Percentiles rank a stretch among this genome's conserved stretches.
Evolutionary conservation across 1,139 yeast genomes (phyloP).

Genomic region (Komagataea norvegica): DNA sequence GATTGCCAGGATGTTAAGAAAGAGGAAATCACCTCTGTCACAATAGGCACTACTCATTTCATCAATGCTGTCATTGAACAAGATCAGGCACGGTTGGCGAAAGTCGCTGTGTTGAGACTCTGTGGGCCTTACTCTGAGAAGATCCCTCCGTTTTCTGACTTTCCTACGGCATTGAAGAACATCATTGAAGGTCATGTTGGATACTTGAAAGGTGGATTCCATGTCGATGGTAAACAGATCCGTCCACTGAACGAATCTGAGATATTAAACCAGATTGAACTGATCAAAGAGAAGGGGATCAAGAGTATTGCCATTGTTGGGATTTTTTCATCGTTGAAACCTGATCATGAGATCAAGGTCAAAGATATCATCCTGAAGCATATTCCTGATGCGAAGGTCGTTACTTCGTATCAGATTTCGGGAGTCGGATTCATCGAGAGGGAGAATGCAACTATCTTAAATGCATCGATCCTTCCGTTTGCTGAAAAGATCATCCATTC

Average conservation of each 20-base stretch:
- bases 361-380: constrained; percentile 28
- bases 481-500: constrained; percentile 37
- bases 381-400: constrained; percentile 34
- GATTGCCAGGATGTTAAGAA: constrained; percentile 21
- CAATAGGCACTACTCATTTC: constrained; percentile 42
- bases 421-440: constrained; percentile 39
- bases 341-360: constrained; percentile 32
- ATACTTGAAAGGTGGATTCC: constrained; percentile 34
- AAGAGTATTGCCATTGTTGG: constrained; percentile 36
- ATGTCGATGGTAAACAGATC: constrained; percentile 36
- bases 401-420: constrained; percentile 36
- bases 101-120: constrained; percentile 37
- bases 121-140: constrained; percentile 35
- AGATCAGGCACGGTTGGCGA: constrained; percentile 33
- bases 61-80: constrained; percentile 41
- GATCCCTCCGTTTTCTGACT: constrained; percentile 36
- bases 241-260: constrained; percentile 31
- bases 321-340: constrained; percentile 34
- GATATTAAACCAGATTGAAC: constrained; percentile 27
- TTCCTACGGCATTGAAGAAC: constrained; percentile 33
- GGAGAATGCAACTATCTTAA: constrained; percentile 40
- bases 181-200: constrained; percentile 33
- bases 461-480: constrained; percentile 37
- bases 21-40: constrained; percentile 32
- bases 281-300: constrained; percentile 30